Evolutionary conservation across 768 basidiomycete species (phyloP).

Genomic region (Suillus subaureus): DNA sequence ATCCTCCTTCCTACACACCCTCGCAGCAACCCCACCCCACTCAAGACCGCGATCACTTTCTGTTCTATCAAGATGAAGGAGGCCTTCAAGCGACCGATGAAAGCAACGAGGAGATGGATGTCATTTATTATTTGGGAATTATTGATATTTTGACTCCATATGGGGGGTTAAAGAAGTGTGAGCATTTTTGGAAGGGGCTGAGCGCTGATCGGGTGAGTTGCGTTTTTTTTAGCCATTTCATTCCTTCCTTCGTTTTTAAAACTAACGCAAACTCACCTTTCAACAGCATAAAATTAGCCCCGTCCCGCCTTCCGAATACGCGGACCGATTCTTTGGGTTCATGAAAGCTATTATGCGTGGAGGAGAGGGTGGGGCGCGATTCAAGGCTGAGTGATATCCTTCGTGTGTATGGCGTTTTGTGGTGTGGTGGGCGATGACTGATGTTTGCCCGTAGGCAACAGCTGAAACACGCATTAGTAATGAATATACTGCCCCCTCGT

Average conservation of each 20-base stretch:
- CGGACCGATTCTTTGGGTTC: constrained; percentile 84
- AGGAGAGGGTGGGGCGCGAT: constrained; percentile 62
- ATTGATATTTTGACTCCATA: constrained; percentile 98
- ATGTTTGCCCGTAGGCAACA: neutral
- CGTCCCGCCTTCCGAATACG: constrained; percentile 86
- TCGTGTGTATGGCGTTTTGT: neutral
- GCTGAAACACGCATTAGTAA: neutral
- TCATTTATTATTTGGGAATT: constrained; percentile 92
- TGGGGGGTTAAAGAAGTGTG: constrained; percentile 70
- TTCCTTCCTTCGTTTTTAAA: neutral
- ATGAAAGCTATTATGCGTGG: constrained; percentile 87
- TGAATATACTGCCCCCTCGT: neutral
- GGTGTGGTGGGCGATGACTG: neutral
- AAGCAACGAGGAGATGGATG: constrained; percentile 67
- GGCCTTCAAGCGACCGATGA: constrained; percentile 92
- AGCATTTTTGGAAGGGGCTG: constrained; percentile 93
- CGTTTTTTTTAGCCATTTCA: neutral
- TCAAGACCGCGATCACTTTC: constrained; percentile 57
- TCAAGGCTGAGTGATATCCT: constrained; percentile 43
- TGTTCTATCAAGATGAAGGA: constrained; percentile 98
- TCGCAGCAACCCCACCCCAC: neutral
- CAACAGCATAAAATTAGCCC: constrained; percentile 92
- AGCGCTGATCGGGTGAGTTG: constrained; percentile 82
- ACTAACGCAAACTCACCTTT: constrained; percentile 1
- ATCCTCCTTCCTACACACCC: neutral